Evolutionary conservation across 768 basidiomycete species (phyloP).

Genomic region (Pulveroboletus sp.): DNA sequence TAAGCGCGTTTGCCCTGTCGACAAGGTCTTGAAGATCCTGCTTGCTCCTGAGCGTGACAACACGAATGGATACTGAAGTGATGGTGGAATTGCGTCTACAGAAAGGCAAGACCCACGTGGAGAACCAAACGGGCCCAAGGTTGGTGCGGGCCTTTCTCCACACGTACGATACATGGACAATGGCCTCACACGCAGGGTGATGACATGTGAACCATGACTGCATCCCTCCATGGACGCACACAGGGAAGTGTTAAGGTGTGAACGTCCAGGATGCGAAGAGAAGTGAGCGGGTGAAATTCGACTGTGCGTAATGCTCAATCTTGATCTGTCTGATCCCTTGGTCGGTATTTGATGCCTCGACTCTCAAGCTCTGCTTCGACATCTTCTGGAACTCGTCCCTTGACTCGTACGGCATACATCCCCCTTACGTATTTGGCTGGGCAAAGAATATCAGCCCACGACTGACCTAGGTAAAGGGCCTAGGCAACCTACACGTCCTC

Average conservation of each 20-base stretch:
- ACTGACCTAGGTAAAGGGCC: background rate
- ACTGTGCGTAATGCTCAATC: conserved; percentile 39
- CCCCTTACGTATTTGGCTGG: conserved; percentile 87
- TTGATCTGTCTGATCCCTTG: conserved; percentile 73
- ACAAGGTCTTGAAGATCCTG: background rate
- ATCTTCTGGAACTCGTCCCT: conserved; percentile 80
- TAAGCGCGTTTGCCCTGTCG: background rate
- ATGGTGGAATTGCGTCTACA: conserved; percentile 7
- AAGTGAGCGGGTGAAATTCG: background rate
- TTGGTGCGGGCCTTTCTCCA: conserved; percentile 1
- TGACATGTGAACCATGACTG: conserved; percentile 14
- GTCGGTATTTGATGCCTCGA: conserved; percentile 79
- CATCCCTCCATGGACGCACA: background rate
- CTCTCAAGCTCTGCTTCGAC: conserved; percentile 76
- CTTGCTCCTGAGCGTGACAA: background rate
- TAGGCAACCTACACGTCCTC: conserved; percentile 64
- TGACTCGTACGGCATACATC: conserved; percentile 89
- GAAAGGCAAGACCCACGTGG: conserved; percentile 1
- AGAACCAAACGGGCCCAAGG: background rate
- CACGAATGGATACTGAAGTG: background rate
- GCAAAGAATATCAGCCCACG: conserved; percentile 3
- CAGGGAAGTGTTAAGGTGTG: background rate
- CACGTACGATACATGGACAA: conserved; percentile 1
- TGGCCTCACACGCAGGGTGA: conserved; percentile 2
- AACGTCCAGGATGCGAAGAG: background rate